Conservation (phyloP, 352 stramenopile genomes). For the Phytophthora cryptogea region DNA sequence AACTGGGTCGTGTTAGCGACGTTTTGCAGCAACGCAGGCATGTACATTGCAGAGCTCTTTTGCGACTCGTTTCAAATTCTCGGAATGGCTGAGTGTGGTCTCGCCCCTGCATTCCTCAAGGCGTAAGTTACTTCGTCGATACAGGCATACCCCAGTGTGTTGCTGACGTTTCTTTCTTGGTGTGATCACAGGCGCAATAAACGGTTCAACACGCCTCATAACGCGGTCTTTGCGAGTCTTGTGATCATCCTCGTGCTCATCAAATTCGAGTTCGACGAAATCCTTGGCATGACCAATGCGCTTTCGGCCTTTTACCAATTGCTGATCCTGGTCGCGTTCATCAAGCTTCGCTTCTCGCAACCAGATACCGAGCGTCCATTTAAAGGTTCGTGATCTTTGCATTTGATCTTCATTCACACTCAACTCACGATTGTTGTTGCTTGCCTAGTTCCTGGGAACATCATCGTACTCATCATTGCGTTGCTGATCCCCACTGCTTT, state of each 20-base stretch:
- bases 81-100: constrained; percentile 81
- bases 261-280: constrained; percentile 72
- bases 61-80: constrained; percentile 90
- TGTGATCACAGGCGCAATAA: constrained; percentile 41
- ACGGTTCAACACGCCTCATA: constrained; percentile 55
- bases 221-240: constrained; percentile 45
- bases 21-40: constrained; percentile 88
- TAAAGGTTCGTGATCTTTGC: constrained; percentile 30
- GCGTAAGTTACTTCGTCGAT: constrained; percentile 45
- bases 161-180: background rate
- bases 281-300: constrained; percentile 89
- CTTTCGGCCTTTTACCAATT: constrained; percentile 88
- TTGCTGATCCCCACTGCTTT: constrained; percentile 43
- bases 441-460: constrained; percentile 39
- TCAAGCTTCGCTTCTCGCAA: constrained; percentile 80
- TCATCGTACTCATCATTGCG: constrained; percentile 30
- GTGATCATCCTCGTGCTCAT: constrained; percentile 57
- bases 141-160: background rate
- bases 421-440: too few relatives aligned
- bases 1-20: constrained; percentile 89
- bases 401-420: background rate
- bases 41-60: constrained; percentile 95
- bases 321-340: constrained; percentile 88
- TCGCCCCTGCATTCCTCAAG: constrained; percentile 83
- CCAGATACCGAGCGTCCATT: constrained; percentile 38